Percentiles rank a stretch among this genome's conserved stretches.
These are phyloP conservation scores for Monosporascus sp. DNA, from an alignment of 2,329 filamentous ascomycete genomes.

Conservation along the genomic window DNA sequence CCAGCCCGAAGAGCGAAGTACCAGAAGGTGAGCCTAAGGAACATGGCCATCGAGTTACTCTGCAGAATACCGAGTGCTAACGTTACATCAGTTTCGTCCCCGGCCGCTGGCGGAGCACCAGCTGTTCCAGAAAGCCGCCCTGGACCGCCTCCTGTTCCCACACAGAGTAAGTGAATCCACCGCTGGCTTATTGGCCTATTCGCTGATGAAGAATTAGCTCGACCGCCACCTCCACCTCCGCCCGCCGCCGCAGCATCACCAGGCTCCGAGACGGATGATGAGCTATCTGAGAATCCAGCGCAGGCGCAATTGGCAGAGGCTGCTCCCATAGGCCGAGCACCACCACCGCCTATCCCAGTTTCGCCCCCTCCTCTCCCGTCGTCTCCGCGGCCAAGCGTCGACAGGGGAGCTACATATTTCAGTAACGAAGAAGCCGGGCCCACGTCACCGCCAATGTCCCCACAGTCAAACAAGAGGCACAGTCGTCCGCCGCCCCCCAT, in stretches of 20 bases:
- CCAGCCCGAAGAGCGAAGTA: slow-evolving; percentile 13
- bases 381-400: slow-evolving; percentile 34
- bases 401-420: slow-evolving; percentile 27
- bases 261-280: slow-evolving; percentile 86
- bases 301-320: slow-evolving; percentile 34
- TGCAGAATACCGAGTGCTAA: slow-evolving; percentile 16
- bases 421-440: slow-evolving; percentile 32
- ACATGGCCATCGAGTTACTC: slow-evolving; percentile 7
- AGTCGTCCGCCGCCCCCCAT: slow-evolving; percentile 58
- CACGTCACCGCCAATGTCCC: slow-evolving; percentile 30
- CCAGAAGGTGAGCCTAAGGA: slow-evolving; percentile 20
- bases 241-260: slow-evolving; percentile 54
- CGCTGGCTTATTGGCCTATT: slow-evolving; percentile 1
- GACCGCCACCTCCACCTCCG: slow-evolving; percentile 52
- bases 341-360: slow-evolving; percentile 41
- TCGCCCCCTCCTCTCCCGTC: slow-evolving; percentile 39
- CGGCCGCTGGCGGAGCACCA: slow-evolving; percentile 30
- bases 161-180: slow-evolving; percentile 49
- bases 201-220: slow-evolving; percentile 45
- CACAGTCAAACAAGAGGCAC: slow-evolving; percentile 44
- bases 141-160: slow-evolving; percentile 52
- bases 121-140: slow-evolving; percentile 48
- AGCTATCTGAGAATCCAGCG: slow-evolving; percentile 57
- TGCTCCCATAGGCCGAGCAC: slow-evolving; percentile 32
- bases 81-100: slow-evolving; percentile 22